Base-by-base conservation (phyloP, 2,329 filamentous ascomycete genomes). In the Xylariaceae sp. region DNA sequence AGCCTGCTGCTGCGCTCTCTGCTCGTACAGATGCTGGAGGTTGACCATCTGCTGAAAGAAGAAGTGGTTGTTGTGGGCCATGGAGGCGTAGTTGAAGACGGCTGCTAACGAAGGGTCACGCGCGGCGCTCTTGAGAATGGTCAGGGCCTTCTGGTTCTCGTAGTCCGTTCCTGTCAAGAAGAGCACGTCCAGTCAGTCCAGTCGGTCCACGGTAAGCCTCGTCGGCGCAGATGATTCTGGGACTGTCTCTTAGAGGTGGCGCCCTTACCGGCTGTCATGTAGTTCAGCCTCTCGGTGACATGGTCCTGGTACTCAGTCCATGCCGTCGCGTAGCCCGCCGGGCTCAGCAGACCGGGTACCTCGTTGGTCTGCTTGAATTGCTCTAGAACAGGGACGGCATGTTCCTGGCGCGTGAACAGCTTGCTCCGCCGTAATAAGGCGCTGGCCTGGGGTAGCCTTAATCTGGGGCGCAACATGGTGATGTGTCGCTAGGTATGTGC, bases 21-120 rank as follows among this genome's bases (percentile, higher is more conserved):
- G 44, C 5, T 60, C 51, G 54, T 53, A 58, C 5, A 57, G 18
- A 1, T 35, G 42, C 5, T 62, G 51, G 18, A 66, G 51, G 48
- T 64, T 64, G 15, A 73, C 71, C 55, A 87, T 73, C 63, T 80
- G 76, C 66, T 83, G 73, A 82, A 93, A 92, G 83, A 91, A 93
- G 80, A 91, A 88, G 72, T 86, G 78, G 74, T 86, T 97, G 84
- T 97, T 97, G 82, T 90, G 88, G 58, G 91, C 90, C 89, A 96
- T 96, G 68, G 90, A 96, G 74, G 94, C 94, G 74, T 95, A 85
- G 83, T 97, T 99, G 86, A 99, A 99, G 73, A 88, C 79, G 67
- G 87, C 81, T 48, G 94, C 94, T 64, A 83, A 80, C 66, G 81
- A 80, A 50, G 93, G 88, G 70, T 94, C 84, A 74, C 92, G 90